phyloP scores from a whole-genome alignment of 2,329 filamentous ascomycete genomes.

The Metarhizium brunneum region DNA sequence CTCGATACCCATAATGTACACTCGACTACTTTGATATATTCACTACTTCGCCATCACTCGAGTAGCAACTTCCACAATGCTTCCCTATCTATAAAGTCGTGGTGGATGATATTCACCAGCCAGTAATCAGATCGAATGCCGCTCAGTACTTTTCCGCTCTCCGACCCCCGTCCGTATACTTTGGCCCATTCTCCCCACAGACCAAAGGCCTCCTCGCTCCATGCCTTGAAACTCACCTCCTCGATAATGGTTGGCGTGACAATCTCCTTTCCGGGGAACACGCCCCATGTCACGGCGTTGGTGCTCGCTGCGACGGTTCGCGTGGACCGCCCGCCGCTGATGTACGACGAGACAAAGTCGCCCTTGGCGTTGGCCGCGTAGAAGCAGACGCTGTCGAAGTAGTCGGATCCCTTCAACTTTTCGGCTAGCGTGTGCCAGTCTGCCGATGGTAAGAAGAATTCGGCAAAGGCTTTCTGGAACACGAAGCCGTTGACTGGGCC shows the following conservation, averaged over 20 bases:
- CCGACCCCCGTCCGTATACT: slow-evolving; percentile 69
- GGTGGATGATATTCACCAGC: slow-evolving; percentile 86
- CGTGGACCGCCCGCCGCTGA: slow-evolving; percentile 24
- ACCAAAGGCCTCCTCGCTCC: slow-evolving; percentile 91
- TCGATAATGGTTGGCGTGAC: slow-evolving; percentile 95
- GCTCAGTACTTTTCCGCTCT: slow-evolving; percentile 63
- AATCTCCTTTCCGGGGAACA: slow-evolving; percentile 92
- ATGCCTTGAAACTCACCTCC: slow-evolving; percentile 85
- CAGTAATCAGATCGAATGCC: slow-evolving; percentile 61
- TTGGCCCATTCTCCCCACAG: slow-evolving; percentile 93
- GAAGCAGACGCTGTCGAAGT: slow-evolving; percentile 66
- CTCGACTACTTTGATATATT: neutral
- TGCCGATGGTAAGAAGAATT: slow-evolving; percentile 74
- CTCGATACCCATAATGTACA: neutral
- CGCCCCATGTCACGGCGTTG: slow-evolving; percentile 95
- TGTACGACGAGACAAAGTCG: slow-evolving; percentile 67
- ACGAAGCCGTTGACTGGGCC: slow-evolving; percentile 87
- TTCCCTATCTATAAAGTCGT: slow-evolving; percentile 62
- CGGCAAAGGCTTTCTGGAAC: slow-evolving; percentile 97
- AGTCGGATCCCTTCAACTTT: slow-evolving; percentile 48
- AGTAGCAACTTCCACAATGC: slow-evolving; percentile 63
- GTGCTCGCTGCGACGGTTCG: slow-evolving; percentile 45
- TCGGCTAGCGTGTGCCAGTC: slow-evolving; percentile 63
- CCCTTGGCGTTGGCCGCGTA: slow-evolving; percentile 74
- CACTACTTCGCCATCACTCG: slow-evolving; percentile 12